Conservation (phyloP, 805 yeast species). For the Starmerella asiatica region DNA sequence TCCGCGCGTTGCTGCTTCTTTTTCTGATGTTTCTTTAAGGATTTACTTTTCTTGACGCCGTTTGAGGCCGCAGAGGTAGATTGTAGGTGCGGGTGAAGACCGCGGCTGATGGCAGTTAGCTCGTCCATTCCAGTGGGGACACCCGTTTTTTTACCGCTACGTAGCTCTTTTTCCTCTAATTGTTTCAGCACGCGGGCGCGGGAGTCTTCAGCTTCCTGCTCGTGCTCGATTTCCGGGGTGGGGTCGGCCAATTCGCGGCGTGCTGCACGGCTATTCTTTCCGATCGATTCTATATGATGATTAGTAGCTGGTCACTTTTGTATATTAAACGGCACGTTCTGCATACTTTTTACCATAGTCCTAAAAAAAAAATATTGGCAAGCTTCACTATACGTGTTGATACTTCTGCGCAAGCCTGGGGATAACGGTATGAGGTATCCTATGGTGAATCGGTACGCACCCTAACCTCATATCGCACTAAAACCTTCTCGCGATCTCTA, state of each 20-base stretch:
- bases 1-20: constrained; percentile 18
- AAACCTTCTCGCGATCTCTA: too few relatives aligned
- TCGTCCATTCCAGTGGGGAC: constrained; percentile 11
- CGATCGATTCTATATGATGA: constrained; percentile 6
- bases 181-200: constrained; percentile 13
- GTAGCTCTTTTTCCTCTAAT: constrained; percentile 14
- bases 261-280: constrained; percentile 20
- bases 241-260: constrained; percentile 6
- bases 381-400: too few relatives aligned
- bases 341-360: too few relatives aligned
- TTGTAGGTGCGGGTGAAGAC: constrained; percentile 9
- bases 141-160: constrained; percentile 1
- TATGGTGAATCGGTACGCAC: too few relatives aligned
- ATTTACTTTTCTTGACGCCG: constrained; percentile 1
- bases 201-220: constrained; percentile 3
- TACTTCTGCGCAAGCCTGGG: too few relatives aligned
- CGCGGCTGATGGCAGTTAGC: constrained; percentile 11
- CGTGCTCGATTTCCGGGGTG: not conserved
- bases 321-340: too few relatives aligned
- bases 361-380: too few relatives aligned
- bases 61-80: not conserved
- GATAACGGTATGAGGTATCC: too few relatives aligned
- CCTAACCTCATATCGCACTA: too few relatives aligned
- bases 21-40: constrained; percentile 16
- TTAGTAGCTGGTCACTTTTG: too few relatives aligned